Evolutionary conservation across 1,284 basidiomycete genomes (phyloP), one percentile per base, ranked within the genome.

Genomic region (Sporisorium iseilematis-ciliati): DNA sequence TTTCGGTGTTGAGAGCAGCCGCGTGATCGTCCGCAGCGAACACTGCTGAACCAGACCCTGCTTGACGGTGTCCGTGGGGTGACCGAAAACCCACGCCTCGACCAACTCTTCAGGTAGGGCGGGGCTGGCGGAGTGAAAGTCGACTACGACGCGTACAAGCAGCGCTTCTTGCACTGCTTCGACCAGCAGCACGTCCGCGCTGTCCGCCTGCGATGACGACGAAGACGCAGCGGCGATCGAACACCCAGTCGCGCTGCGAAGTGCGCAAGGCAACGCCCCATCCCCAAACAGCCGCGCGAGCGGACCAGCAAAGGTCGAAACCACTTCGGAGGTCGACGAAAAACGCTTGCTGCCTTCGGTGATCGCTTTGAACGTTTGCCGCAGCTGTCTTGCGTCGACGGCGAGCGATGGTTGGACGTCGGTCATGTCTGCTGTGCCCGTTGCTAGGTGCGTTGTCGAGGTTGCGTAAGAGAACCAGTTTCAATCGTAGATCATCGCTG

Each of bases 91-190:
- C 49, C 67, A 65, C 7, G 18, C 7, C 12, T 57, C n/a, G 14
- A 60, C 2, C 20, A 71, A 26, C 7, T 55, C 49, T n/a, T 14
- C 4, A 12, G 50, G 43, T 5, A 46, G 41, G 6, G 29, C 50
- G 21, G 67, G 49, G 2, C n/a, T n/a, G n/a, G 53, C 46, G 7
- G 20, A 4, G 3, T 40, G 14, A 56, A 59, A 71, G 40, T 75
- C 73, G 12, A 65, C 50, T 0, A 51, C 53, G 29, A 71, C 46
- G 0, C 67, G 57, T 1, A 29, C 2, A 0, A 75, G 57, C 0
- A 75, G 57, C 3, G 73, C 62, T n/a, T 42, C 51, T 35, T 75
- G 73, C 0, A 53, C 29, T 0, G 57, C 35, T 41, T 70, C 67
- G 20, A 67, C 52, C 2, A 67, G 58, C 12, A 65, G 40, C 0